Conservation (phyloP, 2,329 filamentous ascomycete species). For the Camillea tinctor region DNA sequence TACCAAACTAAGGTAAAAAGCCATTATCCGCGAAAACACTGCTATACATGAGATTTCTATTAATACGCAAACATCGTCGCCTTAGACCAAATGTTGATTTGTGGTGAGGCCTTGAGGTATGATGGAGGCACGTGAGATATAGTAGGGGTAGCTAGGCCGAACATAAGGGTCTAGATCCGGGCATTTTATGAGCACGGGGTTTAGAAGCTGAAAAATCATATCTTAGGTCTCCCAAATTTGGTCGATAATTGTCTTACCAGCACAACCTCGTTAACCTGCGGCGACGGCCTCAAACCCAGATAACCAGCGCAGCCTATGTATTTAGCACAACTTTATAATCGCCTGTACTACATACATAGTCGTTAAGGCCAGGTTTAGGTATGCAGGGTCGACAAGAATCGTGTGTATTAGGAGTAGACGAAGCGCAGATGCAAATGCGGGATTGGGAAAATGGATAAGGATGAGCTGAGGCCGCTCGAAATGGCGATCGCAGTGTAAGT, state of each 20-base stretch:
- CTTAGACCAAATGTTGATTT: too few species aligned
- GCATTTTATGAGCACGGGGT: neutral
- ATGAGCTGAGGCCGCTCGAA: neutral
- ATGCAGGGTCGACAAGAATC: neutral
- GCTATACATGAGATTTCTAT: too few species aligned
- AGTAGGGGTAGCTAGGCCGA: neutral
- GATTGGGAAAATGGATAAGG: neutral
- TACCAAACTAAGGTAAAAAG: too few species aligned
- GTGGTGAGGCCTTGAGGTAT: too few species aligned
- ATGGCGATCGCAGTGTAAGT: too few species aligned
- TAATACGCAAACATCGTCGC: too few species aligned
- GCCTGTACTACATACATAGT: too few species aligned
- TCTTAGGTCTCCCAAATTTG: neutral
- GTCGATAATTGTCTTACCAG: neutral
- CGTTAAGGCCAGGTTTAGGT: too few species aligned
- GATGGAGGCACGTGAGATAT: too few species aligned
- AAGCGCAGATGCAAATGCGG: neutral
- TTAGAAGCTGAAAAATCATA: neutral
- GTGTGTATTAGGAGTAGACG: neutral
- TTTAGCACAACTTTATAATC: neutral
- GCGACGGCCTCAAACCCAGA: too few species aligned
- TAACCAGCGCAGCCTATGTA: too few species aligned
- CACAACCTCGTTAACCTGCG: neutral
- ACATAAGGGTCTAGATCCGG: neutral
- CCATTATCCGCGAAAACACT: too few species aligned